Conservation (phyloP, 768 basidiomycete genomes). For the Cystobasidiopsis lactophilus region DNA sequence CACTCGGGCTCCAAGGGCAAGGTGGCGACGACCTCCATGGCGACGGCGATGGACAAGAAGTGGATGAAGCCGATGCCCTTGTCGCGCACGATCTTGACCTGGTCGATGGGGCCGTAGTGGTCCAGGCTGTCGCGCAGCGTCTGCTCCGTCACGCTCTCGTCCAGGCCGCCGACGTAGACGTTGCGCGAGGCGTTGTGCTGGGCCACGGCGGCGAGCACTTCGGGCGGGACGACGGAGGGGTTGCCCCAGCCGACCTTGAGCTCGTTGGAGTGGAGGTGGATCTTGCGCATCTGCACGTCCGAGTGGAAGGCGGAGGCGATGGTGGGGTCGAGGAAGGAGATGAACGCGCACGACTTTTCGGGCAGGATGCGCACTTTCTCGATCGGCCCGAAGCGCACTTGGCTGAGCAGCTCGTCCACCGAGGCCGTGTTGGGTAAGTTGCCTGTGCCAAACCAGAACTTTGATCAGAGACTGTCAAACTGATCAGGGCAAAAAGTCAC, state of each 20-base stretch:
- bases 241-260: slow-evolving; percentile 99
- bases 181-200: slow-evolving; percentile 86
- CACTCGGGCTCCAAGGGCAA: slow-evolving; percentile 77
- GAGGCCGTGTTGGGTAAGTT: slow-evolving; percentile 86
- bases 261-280: slow-evolving; percentile 79
- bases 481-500: not conserved
- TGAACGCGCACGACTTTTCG: slow-evolving; percentile 92
- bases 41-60: slow-evolving; percentile 81
- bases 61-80: slow-evolving; percentile 99
- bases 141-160: slow-evolving; percentile 75
- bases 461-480: not conserved
- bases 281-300: slow-evolving; percentile 83
- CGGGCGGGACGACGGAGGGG: slow-evolving; percentile 62
- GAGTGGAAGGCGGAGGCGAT: slow-evolving; percentile 94
- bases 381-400: slow-evolving; percentile 92
- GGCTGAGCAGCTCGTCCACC: slow-evolving; percentile 89
- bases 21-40: slow-evolving; percentile 90
- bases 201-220: slow-evolving; percentile 66
- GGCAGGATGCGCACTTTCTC: slow-evolving; percentile 84
- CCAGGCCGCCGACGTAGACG: slow-evolving; percentile 84
- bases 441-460: slow-evolving; percentile 27
- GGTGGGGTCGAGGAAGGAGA: slow-evolving; percentile 82
- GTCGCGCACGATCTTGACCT: slow-evolving; percentile 97
- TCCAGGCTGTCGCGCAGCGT: slow-evolving; percentile 73
- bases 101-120: slow-evolving; percentile 86